A percentile compares a stretch with the other conserved stretches of the same genome.
phyloP scores from a whole-genome alignment of 176 grass and related monocot species.

The Hyparrhenia diplandra region DNA sequence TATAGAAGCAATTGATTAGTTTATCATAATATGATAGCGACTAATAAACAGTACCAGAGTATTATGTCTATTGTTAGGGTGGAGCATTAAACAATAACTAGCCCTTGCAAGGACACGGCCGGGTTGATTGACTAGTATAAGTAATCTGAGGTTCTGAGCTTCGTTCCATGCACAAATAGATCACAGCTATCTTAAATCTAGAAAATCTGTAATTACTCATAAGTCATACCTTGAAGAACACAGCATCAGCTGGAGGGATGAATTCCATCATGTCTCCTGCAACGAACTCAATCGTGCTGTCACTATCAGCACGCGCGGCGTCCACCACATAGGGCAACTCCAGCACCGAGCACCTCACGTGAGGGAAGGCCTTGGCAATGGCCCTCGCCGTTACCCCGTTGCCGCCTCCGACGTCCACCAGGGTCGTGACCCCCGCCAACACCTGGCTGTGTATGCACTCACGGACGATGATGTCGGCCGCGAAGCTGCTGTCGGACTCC shows the following conservation, averaged over 20 bases:
- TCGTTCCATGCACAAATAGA: neutral
- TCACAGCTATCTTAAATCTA: too few species aligned
- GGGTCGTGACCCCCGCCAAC: neutral
- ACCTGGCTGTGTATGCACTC: neutral
- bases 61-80: too few species aligned
- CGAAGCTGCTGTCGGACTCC: neutral
- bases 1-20: too few species aligned
- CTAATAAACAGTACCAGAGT: too few species aligned
- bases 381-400: neutral
- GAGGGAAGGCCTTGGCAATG: constrained; percentile 1
- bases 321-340: neutral
- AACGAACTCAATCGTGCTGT: neutral
- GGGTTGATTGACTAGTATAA: too few species aligned
- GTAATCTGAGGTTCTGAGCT: too few species aligned
- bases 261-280: constrained; percentile 28
- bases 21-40: too few species aligned
- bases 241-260: neutral
- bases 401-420: constrained; percentile 6
- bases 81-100: too few species aligned
- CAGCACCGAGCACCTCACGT: neutral
- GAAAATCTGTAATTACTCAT: too few species aligned
- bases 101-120: too few species aligned
- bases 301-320: neutral
- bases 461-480: neutral
- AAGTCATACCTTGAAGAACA: neutral